A percentile compares a stretch with the other conserved stretches of the same genome.
These are phyloP conservation scores for Mesotaenium endlicherianum DNA, from an alignment of 139 green algal species.

Conservation along the genomic window DNA sequence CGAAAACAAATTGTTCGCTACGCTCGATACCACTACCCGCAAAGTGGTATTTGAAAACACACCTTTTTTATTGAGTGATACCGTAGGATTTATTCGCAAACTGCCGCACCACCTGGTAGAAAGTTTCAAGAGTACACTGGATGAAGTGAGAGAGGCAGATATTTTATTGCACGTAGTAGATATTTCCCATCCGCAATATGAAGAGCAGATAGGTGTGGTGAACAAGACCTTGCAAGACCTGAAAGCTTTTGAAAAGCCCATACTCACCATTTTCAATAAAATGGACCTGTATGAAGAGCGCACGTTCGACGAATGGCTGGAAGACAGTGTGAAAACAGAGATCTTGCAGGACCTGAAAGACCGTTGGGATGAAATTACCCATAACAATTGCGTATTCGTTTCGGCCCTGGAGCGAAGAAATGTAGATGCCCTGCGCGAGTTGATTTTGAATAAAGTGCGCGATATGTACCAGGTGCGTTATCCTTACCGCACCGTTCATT, in stretches of 20 bases:
- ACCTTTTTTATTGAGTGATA: not conserved
- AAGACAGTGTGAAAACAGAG: too few species aligned
- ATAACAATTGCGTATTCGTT: too few species aligned
- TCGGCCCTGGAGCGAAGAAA: too few species aligned
- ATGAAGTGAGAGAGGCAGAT: not conserved
- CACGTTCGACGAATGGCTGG: too few species aligned
- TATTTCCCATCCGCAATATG: not conserved
- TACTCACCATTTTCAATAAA: not conserved
- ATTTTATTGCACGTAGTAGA: not conserved
- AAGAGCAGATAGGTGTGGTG: not conserved
- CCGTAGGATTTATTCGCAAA: not conserved
- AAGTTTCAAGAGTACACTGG: not conserved
- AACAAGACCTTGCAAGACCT: not conserved
- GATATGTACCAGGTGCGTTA: too few species aligned
- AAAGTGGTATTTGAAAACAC: not conserved
- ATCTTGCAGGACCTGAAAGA: too few species aligned
- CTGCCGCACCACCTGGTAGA: not conserved
- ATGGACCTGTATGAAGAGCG: not conserved
- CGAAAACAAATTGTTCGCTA: not conserved
- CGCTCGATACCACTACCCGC: not conserved
- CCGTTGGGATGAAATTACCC: too few species aligned
- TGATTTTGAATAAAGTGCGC: too few species aligned
- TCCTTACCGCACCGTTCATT: too few species aligned
- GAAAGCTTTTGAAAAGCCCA: not conserved
- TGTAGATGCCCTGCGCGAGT: too few species aligned